Evolutionary conservation across 2,329 filamentous ascomycete genomes (phyloP), one percentile per base, ranked within the genome.

Genomic region (Claviceps humidiphila): DNA sequence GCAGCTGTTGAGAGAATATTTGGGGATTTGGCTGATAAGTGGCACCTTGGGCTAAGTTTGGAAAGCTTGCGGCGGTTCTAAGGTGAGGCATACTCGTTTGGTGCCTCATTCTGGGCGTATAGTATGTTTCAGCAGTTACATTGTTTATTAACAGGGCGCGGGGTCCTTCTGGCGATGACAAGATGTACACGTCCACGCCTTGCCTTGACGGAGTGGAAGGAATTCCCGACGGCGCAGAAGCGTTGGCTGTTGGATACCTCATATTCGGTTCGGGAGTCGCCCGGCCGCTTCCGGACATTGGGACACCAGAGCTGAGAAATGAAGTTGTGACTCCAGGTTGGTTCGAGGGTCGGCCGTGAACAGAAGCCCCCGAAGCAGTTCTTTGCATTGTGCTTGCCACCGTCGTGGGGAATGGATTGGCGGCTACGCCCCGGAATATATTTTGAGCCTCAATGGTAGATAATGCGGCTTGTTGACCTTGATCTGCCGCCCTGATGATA

Each of bases 111-210:
- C 69, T 68, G 30, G 74, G 74, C 1, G 73, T 79, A 54, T 71
- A 76, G 54, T 76, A 82, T 11, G 73, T 68, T 26, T 78, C 77
- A 1, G 69, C 61, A 13, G 64, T 64, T 44, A 70, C 66, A 54
- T 73, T 71, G 58, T 76, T 79, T 42, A 84, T 66, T 6, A 84
- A 62, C 1, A 84, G 63, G 5, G 74, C 80, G 20, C 74, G 74
- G 1, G 80, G 81, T 0, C 81, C 81, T 43, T 71, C 70, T 0
- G 80, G 79, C 0, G 81, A 83, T 16, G 74, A 77, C 6, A 84
- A 61, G 24, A 84, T 75, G 57, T 82, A 84, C 2, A 82, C 76
- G 54, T 79, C 74, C 0, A 74, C 68, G 2, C 61, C 64, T 24
- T 66, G 66, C 37, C 61, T 61, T 17, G 63, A 47, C 55, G 56